phyloP scores from a whole-genome alignment of 2,329 filamentous ascomycete genomes.

The Coniosporium tulheliwenetii region DNA sequence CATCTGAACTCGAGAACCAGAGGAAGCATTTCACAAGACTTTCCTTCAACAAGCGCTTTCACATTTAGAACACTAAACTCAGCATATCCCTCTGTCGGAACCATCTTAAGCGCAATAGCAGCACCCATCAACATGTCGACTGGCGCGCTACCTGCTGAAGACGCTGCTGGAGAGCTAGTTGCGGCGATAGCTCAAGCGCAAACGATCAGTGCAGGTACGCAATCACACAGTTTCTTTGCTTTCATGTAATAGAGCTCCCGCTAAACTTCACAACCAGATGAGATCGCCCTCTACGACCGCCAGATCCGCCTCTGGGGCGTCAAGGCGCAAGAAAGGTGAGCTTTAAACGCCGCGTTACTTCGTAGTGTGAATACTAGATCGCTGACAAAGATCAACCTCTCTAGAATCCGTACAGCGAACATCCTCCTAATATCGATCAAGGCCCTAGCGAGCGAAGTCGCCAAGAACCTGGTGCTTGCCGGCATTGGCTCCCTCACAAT shows the following conservation, averaged over 20 bases:
- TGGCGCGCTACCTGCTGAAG: slow-evolving; percentile 12
- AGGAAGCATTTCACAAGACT: no score
- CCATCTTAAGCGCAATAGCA: background rate
- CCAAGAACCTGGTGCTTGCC: slow-evolving; percentile 91
- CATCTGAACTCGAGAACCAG: no score
- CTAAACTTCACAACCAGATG: slow-evolving; percentile 40
- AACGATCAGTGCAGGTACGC: slow-evolving; percentile 21
- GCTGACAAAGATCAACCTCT: no score
- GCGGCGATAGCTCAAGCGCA: slow-evolving; percentile 22
- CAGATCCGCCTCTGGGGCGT: slow-evolving; percentile 97
- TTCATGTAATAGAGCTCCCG: background rate
- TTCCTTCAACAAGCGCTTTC: no score
- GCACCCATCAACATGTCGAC: background rate
- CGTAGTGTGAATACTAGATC: no score
- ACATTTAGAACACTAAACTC: no score
- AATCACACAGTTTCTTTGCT: background rate
- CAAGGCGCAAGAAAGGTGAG: slow-evolving; percentile 66
- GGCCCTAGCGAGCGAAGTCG: slow-evolving; percentile 82
- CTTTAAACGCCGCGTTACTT: background rate
- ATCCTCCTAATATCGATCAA: slow-evolving; percentile 81
- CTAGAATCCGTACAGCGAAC: slow-evolving; percentile 70
- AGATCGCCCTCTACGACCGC: slow-evolving; percentile 92
- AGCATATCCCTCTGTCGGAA: no score
- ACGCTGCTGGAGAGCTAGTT: slow-evolving; percentile 19
- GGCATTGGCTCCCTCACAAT: slow-evolving; percentile 85